phyloP scores from a whole-genome alignment of 768 basidiomycete species.

The Podaxis sp. region DNA sequence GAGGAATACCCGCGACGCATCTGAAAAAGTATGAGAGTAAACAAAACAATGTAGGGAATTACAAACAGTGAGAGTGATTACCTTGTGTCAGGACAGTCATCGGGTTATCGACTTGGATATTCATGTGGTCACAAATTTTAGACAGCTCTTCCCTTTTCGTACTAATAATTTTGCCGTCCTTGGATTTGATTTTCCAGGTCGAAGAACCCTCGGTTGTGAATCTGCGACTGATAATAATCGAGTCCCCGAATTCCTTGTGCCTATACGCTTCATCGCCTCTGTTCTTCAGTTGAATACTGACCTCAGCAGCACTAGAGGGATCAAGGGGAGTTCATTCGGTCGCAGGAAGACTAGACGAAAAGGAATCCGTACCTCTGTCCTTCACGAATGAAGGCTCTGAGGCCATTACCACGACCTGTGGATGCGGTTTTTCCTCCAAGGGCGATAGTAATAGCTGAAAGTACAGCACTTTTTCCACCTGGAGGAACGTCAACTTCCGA shows the following conservation, averaged over 20 bases:
- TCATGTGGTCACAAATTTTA: constrained; percentile 92
- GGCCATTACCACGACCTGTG: constrained; percentile 84
- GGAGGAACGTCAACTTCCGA: constrained; percentile 1
- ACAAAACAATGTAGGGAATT: not conserved
- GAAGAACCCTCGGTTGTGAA: constrained; percentile 77
- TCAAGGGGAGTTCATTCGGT: not conserved
- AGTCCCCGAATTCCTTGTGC: constrained; percentile 80
- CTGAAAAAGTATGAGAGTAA: constrained; percentile 26
- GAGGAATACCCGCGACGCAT: constrained; percentile 80
- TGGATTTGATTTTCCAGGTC: constrained; percentile 80
- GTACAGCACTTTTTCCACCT: constrained; percentile 95
- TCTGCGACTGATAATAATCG: constrained; percentile 79
- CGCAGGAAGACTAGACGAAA: not conserved
- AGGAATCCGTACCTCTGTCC: constrained; percentile 63
- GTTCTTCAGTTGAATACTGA: constrained; percentile 84
- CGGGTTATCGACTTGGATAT: constrained; percentile 95
- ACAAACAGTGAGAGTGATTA: constrained; percentile 31
- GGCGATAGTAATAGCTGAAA: constrained; percentile 91
- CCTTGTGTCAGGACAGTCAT: constrained; percentile 94
- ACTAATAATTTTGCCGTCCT: constrained; percentile 64
- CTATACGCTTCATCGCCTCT: constrained; percentile 89
- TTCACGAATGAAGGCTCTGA: constrained; percentile 85
- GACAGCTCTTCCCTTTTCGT: constrained; percentile 83
- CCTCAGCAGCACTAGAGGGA: constrained; percentile 57
- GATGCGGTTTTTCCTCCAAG: constrained; percentile 91